A percentile compares a stretch with the other conserved stretches of the same genome.
These are phyloP conservation scores for Clarireedia paspali DNA, from an alignment of 2,329 filamentous ascomycete species.

Conservation along the genomic window DNA sequence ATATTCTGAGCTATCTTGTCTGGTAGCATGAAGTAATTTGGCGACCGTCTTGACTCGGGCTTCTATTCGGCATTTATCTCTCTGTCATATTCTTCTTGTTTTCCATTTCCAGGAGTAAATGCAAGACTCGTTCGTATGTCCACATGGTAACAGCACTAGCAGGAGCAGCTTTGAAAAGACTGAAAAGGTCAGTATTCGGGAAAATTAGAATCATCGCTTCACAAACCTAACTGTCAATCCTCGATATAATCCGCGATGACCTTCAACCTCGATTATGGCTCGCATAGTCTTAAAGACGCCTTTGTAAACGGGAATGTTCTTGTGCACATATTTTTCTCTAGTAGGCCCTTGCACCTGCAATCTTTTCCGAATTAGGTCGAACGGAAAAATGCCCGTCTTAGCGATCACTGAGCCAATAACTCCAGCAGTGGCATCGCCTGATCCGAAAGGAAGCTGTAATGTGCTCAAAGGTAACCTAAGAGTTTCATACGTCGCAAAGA, in stretches of 20 bases:
- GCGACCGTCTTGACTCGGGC: no score
- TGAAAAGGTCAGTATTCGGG: conserved; percentile 8
- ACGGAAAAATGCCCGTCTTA: conserved; percentile 86
- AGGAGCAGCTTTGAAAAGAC: conserved; percentile 86
- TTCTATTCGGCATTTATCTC: background rate
- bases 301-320: conserved; percentile 79
- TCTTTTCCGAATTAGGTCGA: conserved; percentile 87
- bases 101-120: conserved; percentile 16
- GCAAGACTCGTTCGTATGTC: conserved; percentile 60
- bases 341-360: conserved; percentile 94
- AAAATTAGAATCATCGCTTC: background rate
- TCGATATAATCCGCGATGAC: conserved; percentile 73
- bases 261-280: conserved; percentile 65
- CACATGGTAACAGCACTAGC: conserved; percentile 70
- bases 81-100: background rate
- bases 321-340: conserved; percentile 67
- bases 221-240: conserved; percentile 65
- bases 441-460: conserved; percentile 59
- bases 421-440: conserved; percentile 77
- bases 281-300: conserved; percentile 57
- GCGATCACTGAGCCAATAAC: conserved; percentile 70
- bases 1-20: no score
- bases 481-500: conserved; percentile 84
- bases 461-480: conserved; percentile 52
- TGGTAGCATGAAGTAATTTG: no score